These are phyloP conservation scores for Aeminium ludgeri DNA, from an alignment of 495 filamentous ascomycete species.

Conservation along the genomic window DNA sequence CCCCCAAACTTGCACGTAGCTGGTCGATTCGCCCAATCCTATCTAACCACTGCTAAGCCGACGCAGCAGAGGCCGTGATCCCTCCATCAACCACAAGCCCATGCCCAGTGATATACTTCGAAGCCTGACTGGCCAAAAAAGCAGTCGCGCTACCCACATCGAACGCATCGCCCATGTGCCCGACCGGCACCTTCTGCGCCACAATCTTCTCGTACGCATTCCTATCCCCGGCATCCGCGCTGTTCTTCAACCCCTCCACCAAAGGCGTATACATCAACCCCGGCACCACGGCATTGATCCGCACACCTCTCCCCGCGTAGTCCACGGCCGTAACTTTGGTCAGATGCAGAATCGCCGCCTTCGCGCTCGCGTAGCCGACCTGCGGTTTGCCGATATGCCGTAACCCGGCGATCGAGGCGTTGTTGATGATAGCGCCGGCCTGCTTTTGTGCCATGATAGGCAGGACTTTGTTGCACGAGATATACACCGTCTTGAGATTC, in stretches of 20 bases:
- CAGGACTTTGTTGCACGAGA: slow-evolving; percentile 6
- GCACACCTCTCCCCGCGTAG: slow-evolving; percentile 15
- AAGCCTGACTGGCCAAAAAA: slow-evolving; percentile 34
- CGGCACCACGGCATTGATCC: slow-evolving; percentile 38
- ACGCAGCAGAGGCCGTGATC: too few relatives aligned
- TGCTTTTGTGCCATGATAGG: slow-evolving; percentile 7
- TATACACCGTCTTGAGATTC: slow-evolving; percentile 8
- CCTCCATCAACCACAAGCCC: slow-evolving; percentile 40
- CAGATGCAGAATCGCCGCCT: slow-evolving; percentile 3
- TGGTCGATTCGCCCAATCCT: too few relatives aligned
- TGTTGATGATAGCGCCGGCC: slow-evolving; percentile 1
- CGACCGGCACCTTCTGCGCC: slow-evolving; percentile 25
- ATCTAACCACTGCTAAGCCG: too few relatives aligned
- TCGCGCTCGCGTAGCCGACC: slow-evolving; percentile 4
- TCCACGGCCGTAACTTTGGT: slow-evolving; percentile 12
- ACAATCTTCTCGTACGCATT: slow-evolving; percentile 12
- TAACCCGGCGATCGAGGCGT: slow-evolving; percentile 7
- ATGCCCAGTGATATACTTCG: slow-evolving; percentile 36
- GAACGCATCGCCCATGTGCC: slow-evolving; percentile 28
- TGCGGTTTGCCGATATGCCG: slow-evolving; percentile 10
- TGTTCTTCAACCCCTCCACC: slow-evolving; percentile 26
- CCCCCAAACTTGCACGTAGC: too few relatives aligned
- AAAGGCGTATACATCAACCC: slow-evolving; percentile 35
- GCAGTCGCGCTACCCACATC: slow-evolving; percentile 38
- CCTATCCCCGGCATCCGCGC: slow-evolving; percentile 21